These are phyloP conservation scores for Zoysia japonica DNA, from an alignment of 176 grass and related monocot genomes.

Conservation along the genomic window DNA sequence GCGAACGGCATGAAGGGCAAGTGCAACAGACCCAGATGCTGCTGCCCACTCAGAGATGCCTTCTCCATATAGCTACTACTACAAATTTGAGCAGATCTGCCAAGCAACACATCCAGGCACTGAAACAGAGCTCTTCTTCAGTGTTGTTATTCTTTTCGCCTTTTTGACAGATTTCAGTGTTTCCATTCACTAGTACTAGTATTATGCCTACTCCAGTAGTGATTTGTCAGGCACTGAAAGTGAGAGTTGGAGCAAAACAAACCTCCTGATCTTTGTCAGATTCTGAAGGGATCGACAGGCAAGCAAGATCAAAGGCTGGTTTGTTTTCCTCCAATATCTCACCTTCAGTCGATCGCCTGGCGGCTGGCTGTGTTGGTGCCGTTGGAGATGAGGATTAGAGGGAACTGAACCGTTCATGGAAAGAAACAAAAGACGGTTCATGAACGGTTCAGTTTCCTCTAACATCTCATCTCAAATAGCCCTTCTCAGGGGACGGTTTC, in stretches of 20 bases:
- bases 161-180: no score
- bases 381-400: conserved; percentile 47
- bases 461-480: conserved; percentile 50
- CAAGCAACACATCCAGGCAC: not conserved
- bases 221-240: conserved; percentile 29
- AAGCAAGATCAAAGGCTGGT: not conserved
- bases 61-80: conserved; percentile 8
- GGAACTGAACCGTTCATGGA: conserved; percentile 35
- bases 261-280: not conserved
- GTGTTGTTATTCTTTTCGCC: not conserved
- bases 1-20: conserved; percentile 12
- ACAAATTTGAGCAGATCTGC: conserved; percentile 10
- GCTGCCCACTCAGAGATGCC: not conserved
- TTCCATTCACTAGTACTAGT: no score
- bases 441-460: conserved; percentile 73
- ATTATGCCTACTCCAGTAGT: no score
- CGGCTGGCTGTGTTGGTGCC: not conserved
- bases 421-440: not conserved
- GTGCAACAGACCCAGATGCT: conserved; percentile 19
- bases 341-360: conserved; percentile 31
- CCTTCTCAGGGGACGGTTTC: not conserved
- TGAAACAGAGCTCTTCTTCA: not conserved
- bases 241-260: no score
- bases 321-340: conserved; percentile 63
- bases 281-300: not conserved